A percentile compares a stretch with the other conserved stretches of the same genome.
These are phyloP conservation scores for Cylindrotheca closterium DNA, from an alignment of 108 stramenopile genomes.

Conservation along the genomic window DNA sequence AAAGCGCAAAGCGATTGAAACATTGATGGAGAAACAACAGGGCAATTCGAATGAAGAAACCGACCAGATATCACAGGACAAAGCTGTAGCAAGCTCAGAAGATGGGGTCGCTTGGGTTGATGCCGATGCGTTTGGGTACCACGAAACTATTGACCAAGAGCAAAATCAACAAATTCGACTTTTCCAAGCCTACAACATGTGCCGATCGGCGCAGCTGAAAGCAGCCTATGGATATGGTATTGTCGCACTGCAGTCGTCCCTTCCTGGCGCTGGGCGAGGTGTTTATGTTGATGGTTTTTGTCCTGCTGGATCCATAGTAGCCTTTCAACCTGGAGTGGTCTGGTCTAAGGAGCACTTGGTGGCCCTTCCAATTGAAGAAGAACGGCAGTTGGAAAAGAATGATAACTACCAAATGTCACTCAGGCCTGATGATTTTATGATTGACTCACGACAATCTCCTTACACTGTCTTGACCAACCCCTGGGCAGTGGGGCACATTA, in stretches of 20 bases:
- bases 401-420: conserved; percentile 74
- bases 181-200: conserved; percentile 71
- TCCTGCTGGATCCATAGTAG: conserved; percentile 66
- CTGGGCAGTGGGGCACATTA: conserved; percentile 79
- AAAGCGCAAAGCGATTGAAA: conserved; percentile 58
- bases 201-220: conserved; percentile 54
- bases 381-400: conserved; percentile 52
- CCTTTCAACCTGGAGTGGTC: conserved; percentile 79
- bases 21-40: conserved; percentile 21
- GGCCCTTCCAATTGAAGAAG: conserved; percentile 44
- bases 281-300: conserved; percentile 84
- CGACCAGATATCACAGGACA: neutral
- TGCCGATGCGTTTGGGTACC: conserved; percentile 35
- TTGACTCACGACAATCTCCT: conserved; percentile 75
- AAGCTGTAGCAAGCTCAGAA: neutral
- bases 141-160: conserved; percentile 24
- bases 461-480: conserved; percentile 79
- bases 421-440: conserved; percentile 76
- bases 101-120: conserved; percentile 18
- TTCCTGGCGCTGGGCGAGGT: conserved; percentile 77
- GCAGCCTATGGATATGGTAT: conserved; percentile 46
- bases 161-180: conserved; percentile 56
- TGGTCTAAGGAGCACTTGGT: conserved; percentile 78
- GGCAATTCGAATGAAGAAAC: neutral
- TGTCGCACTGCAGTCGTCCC: conserved; percentile 57